Percentiles rank a stretch among this genome's conserved stretches.
Conservation (phyloP, 768 basidiomycete species). For the Mycena galericulata region DNA sequence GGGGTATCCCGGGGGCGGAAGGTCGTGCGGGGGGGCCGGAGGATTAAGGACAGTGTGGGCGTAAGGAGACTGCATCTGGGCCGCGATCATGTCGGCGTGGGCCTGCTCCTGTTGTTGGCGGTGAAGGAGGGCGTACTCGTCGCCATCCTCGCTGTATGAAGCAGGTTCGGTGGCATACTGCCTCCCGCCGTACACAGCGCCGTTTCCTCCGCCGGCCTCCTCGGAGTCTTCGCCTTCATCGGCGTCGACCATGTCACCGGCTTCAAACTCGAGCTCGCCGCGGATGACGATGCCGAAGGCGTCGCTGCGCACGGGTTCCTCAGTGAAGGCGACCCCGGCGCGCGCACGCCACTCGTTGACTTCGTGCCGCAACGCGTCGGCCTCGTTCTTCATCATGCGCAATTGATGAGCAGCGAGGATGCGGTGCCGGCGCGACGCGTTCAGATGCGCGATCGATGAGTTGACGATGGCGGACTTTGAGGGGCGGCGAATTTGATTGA, state of each 20-base stretch:
- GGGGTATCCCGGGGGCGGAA: slow-evolving; percentile 2
- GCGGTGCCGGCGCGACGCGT: slow-evolving; percentile 84
- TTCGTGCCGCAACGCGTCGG: slow-evolving; percentile 89
- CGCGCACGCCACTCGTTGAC: slow-evolving; percentile 94
- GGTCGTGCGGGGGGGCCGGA: neutral
- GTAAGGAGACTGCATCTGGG: slow-evolving; percentile 10
- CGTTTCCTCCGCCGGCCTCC: slow-evolving; percentile 47
- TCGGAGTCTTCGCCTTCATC: slow-evolving; percentile 65
- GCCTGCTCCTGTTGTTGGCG: slow-evolving; percentile 21
- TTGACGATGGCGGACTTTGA: slow-evolving; percentile 98
- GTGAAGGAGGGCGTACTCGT: slow-evolving; percentile 27
- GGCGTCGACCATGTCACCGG: slow-evolving; percentile 45
- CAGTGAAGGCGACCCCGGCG: slow-evolving; percentile 74
- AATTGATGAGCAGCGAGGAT: slow-evolving; percentile 86
- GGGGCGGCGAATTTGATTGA: slow-evolving; percentile 91
- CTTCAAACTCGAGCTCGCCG: slow-evolving; percentile 77
- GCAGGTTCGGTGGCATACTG: slow-evolving; percentile 52
- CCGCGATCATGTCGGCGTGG: slow-evolving; percentile 17
- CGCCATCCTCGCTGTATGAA: slow-evolving; percentile 49
- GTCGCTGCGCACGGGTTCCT: slow-evolving; percentile 79
- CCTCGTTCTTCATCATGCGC: slow-evolving; percentile 80
- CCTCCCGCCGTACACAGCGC: slow-evolving; percentile 13
- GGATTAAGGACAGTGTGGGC: neutral
- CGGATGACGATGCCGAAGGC: slow-evolving; percentile 77
- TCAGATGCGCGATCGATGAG: slow-evolving; percentile 91